Percentiles rank a stretch among this genome's conserved stretches.
phyloP scores from a whole-genome alignment of 2,329 filamentous ascomycete species.

The Fusarium sulawesiense region DNA sequence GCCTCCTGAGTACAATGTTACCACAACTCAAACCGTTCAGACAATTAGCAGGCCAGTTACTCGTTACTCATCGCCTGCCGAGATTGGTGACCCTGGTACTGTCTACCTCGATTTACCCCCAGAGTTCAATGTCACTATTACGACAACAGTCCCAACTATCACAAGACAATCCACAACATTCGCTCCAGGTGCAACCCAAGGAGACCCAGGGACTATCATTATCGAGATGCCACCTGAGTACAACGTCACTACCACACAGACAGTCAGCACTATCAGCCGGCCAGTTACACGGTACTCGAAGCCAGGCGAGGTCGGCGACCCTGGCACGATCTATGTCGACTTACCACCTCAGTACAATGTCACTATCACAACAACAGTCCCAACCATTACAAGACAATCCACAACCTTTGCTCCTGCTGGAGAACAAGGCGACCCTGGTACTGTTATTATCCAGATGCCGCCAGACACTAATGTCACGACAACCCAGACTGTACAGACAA shows the following conservation, averaged over 20 bases:
- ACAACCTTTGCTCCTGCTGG: conserved; percentile 11
- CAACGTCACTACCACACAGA: conserved; percentile 15
- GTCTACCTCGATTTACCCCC: conserved; percentile 15
- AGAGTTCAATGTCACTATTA: conserved; percentile 19
- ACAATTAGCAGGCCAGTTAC: conserved; percentile 17
- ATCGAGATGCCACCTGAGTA: conserved; percentile 12
- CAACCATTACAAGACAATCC: conserved; percentile 5
- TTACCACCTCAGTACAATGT: conserved; percentile 27
- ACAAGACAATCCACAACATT: conserved; percentile 10
- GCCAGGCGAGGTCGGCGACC: conserved; percentile 9
- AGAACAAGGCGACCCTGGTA: conserved; percentile 21
- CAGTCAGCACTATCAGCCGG: conserved; percentile 3
- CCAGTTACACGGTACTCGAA: conserved; percentile 9
- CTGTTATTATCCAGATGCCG: conserved; percentile 10
- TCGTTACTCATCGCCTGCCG: conserved; percentile 7
- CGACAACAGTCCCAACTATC: conserved; percentile 6
- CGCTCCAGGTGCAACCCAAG: conserved; percentile 1
- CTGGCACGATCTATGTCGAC: conserved; percentile 20
- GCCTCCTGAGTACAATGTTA: conserved; percentile 25
- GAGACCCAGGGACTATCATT: conserved; percentile 19
- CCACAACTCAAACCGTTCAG: conserved; percentile 13
- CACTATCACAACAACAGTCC: conserved; percentile 18
- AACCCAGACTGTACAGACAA: conserved; percentile 16
- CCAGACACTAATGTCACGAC: conserved; percentile 13
- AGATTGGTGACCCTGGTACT: conserved; percentile 17